phyloP scores from a whole-genome alignment of 1,284 basidiomycete genomes.

The Inonotus hispidus region DNA sequence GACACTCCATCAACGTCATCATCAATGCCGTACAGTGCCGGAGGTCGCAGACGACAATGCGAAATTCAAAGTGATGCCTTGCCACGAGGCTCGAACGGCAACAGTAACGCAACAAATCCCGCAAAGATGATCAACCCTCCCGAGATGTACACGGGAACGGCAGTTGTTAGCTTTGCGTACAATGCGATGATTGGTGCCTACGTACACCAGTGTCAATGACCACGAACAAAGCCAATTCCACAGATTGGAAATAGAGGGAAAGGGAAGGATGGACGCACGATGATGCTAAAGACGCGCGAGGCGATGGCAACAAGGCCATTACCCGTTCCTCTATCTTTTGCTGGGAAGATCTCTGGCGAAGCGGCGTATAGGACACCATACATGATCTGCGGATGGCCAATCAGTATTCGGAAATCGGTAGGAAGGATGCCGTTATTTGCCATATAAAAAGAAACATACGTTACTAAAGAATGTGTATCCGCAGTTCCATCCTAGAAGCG shows the following conservation, averaged over 20 bases:
- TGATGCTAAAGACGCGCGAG: constrained; percentile 59
- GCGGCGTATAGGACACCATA: constrained; percentile 68
- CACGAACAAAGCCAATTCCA: neutral
- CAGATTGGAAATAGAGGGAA: constrained; percentile 6
- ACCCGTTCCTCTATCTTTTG: constrained; percentile 67
- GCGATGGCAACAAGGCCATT: constrained; percentile 60
- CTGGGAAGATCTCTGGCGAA: constrained; percentile 65
- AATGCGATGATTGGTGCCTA: constrained; percentile 72
- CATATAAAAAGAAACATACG: constrained; percentile 27
- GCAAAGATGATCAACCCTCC: constrained; percentile 66
- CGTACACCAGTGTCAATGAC: neutral
- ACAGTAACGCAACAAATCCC: constrained; percentile 57
- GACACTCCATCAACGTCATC: neutral
- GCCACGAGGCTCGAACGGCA: constrained; percentile 74
- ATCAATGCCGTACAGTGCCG: neutral
- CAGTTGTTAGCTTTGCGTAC: constrained; percentile 58
- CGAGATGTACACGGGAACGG: constrained; percentile 73
- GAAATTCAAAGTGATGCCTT: constrained; percentile 50
- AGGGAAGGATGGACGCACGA: constrained; percentile 32
- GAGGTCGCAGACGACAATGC: neutral
- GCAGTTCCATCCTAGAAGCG: constrained; percentile 70
- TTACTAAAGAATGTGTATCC: constrained; percentile 59
- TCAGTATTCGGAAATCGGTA: neutral
- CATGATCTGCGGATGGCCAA: constrained; percentile 45
- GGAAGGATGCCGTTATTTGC: neutral